Evolutionary conservation across 352 stramenopile genomes (phyloP).

Genomic region (Globisporangium acanthophoron): DNA sequence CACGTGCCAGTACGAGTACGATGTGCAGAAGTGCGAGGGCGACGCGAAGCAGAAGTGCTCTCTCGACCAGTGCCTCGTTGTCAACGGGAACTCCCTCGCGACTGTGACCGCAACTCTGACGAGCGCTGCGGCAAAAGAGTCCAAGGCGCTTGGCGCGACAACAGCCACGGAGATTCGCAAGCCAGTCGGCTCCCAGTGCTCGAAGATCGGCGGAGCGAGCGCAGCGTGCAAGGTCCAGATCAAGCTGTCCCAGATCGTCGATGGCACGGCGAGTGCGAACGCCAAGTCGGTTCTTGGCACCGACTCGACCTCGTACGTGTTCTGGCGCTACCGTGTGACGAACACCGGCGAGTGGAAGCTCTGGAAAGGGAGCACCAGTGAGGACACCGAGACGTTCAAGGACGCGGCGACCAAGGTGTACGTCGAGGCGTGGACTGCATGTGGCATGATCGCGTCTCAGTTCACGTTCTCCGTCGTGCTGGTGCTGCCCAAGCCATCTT

Average conservation of each 20-base stretch:
- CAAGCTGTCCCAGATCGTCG: constrained; percentile 33
- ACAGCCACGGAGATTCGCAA: constrained; percentile 53
- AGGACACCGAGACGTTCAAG: constrained; percentile 18
- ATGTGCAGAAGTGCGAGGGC: constrained; percentile 35
- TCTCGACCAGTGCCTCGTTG: constrained; percentile 50
- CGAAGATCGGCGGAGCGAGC: constrained; percentile 19
- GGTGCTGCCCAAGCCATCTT: constrained; percentile 38
- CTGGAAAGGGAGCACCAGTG: constrained; percentile 16
- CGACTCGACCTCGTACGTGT: constrained; percentile 34
- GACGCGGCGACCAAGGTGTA: constrained; percentile 32
- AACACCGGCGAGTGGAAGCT: constrained; percentile 33
- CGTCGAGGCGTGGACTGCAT: constrained; percentile 55
- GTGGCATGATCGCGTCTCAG: constrained; percentile 26
- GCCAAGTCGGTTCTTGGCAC: constrained; percentile 6
- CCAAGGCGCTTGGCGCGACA: constrained; percentile 34
- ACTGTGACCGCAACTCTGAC: constrained; percentile 23
- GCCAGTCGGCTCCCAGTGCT: constrained; percentile 29
- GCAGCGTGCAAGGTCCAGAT: constrained; percentile 16
- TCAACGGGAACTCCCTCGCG: constrained; percentile 37
- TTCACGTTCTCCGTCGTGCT: constrained; percentile 44
- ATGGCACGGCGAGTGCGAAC: constrained; percentile 21
- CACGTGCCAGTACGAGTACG: constrained; percentile 51
- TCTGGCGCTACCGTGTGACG: constrained; percentile 57
- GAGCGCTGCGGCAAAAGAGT: constrained; percentile 15
- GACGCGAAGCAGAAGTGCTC: constrained; percentile 25